Evolutionary conservation across 441 rosid species (phyloP), one percentile per base, ranked within the genome.

Genomic region (Euphorbia schlechtendalii): DNA sequence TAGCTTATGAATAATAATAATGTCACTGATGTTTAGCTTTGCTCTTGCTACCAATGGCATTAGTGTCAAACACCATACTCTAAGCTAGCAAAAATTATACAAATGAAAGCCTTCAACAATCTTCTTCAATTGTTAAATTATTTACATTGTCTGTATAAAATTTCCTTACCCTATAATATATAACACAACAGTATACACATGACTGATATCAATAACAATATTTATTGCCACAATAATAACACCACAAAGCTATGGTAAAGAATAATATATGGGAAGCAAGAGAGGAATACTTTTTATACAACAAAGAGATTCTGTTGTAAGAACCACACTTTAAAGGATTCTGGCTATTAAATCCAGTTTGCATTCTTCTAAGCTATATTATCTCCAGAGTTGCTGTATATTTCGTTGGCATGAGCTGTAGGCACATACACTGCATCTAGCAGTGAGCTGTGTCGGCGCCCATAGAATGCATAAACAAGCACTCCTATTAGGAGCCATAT

Each of bases 401-500:
- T 85, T 72, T 85, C 83, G 40, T 85, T 83, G 1, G 86, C 92
- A 53, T 81, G 90, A 58, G 89, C 82, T 36, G 81, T 80, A 1
- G 94, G 87, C 18, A 88, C 97, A 45, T 91, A 91, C 8, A 91
- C 84, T 25, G 89, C 97, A 66, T 86, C 76, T 14, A 68, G 74
- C 6, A 91, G 74, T 0, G 96, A 85, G 75, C 97, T 91, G 80
- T 86, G 76, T 20, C 61, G 80, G 59, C 90, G 77, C 8, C 97
- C 97, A 53, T 91, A 91, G 73, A 88, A 78, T 51, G 59, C 73
- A 52, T 91, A 91, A 1, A 88, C 88, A 24, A 88, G 30, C 64
- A 78, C 88, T 71, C 97, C 97, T 5, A 87, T 67, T 12, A 80
- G 11, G 40, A 91, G 82, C 97, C 97, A 91, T 14, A 85, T 77